Base-by-base conservation (phyloP, 1,284 basidiomycete genomes). In the Cutaneotrichosporon sp. region DNA sequence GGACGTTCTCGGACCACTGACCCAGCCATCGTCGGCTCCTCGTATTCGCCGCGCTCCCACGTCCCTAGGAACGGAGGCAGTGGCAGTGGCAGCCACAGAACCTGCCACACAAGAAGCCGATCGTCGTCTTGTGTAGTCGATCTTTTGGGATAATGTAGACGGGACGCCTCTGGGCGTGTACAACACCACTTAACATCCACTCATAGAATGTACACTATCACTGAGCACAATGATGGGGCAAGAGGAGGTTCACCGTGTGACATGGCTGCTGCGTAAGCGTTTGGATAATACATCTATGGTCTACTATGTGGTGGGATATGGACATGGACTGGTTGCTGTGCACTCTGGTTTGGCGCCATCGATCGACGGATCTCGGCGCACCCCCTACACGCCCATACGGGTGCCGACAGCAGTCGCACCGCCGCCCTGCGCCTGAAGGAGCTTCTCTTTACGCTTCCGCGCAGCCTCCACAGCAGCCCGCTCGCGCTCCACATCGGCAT, bases 341-440 rank as follows among this genome's bases (percentile, higher is more conserved):
- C n/a, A n/a, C n/a, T 12, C 27, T 12, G 12, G 6, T 6, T 12
- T 29, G 7, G 27, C 27, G 27, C 7, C 27, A 6, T 29, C 27
- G 27, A 12, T 29, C 27, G 27, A 29, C 27, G 5, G 12, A 12
- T 9, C 11, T n/a, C n/a, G 19, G 4, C 20, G 5, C 12, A 12
- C 17, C 11, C 42, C 14, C 41, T 54, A 56, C 17, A 32, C 38
- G n/a, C 66, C 63, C 66, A 69, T 64, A 31, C 65, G 60, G 4
- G 62, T 65, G 3, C 64, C 67, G 3, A 69, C 66, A n/a, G 63
- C 67, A 0, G 61, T 52, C 29, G 63, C 62, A 3, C 64, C 66
- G 11, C 65, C 66, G 14, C 66, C 65, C 53, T 66, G 54, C 10
- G 49, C 55, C 1, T 49, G 45, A 24, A 53, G 49, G 14, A 63